phyloP scores from a whole-genome alignment of 1,139 yeast species.

The Geotrichum siamense region DNA sequence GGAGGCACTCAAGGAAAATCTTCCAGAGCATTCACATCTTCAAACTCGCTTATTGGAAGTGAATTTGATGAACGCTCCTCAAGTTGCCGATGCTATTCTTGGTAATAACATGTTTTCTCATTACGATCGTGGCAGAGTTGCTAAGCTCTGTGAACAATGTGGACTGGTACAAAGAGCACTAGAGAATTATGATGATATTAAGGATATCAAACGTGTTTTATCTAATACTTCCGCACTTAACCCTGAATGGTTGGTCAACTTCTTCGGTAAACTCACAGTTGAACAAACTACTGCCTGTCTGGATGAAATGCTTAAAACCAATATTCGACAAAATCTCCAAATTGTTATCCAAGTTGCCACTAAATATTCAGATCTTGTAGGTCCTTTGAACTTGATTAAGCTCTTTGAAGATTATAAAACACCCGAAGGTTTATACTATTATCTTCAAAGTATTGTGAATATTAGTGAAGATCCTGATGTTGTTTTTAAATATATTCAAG shows the following conservation, averaged over 20 bases:
- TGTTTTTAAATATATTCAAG: slow-evolving; percentile 90
- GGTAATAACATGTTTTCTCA: slow-evolving; percentile 95
- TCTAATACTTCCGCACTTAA: slow-evolving; percentile 74
- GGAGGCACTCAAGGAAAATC: slow-evolving; percentile 90
- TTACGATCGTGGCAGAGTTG: slow-evolving; percentile 89
- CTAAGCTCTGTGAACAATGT: slow-evolving; percentile 86
- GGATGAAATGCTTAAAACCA: slow-evolving; percentile 73
- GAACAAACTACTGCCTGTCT: slow-evolving; percentile 88
- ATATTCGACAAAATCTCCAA: slow-evolving; percentile 83
- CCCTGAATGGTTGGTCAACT: slow-evolving; percentile 86
- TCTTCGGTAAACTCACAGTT: slow-evolving; percentile 89
- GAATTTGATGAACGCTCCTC: slow-evolving; percentile 92
- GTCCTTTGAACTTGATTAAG: slow-evolving; percentile 76
- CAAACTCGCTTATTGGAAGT: slow-evolving; percentile 93
- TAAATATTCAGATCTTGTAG: slow-evolving; percentile 89
- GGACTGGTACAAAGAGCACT: slow-evolving; percentile 92
- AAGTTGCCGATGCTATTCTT: slow-evolving; percentile 97
- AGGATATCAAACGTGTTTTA: slow-evolving; percentile 91
- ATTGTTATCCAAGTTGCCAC: slow-evolving; percentile 95
- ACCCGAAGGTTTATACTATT: slow-evolving; percentile 88
- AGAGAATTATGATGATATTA: slow-evolving; percentile 89
- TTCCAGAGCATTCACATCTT: slow-evolving; percentile 91
- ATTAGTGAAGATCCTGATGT: slow-evolving; percentile 91
- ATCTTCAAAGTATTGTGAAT: slow-evolving; percentile 87
- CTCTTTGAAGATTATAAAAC: slow-evolving; percentile 91